Base-by-base conservation (phyloP, 345 rosid genomes). In the Sisymbrium irio region DNA sequence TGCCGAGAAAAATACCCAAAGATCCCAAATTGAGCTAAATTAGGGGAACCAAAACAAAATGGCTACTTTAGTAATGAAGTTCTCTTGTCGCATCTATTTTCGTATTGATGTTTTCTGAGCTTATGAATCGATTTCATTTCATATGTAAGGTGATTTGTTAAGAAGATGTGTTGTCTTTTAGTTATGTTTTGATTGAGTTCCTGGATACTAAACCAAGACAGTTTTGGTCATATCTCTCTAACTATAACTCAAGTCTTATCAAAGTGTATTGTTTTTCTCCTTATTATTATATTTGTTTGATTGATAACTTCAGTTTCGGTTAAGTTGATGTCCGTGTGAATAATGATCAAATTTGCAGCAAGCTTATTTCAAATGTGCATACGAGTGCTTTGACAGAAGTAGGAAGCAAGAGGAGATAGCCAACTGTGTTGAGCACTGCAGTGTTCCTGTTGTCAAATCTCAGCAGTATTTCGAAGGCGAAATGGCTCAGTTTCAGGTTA, bases 281-380 rank as follows among this genome's bases (percentile, higher is more conserved):
- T 1, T 22, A 1, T 4, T 39, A 2, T 39, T 5, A 36, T 20
- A 47, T 65, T 19, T 4, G 3, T 14, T 13, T 2, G 18, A 6
- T 2, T 27, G 9, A 53, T 5, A 9, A 22, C 0, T 40, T 11
- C 30, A 41, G 59, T 35, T 35, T 45, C 9, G 4, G 22, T 25
- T 4, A 27, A 44, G 32, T 65, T 56, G 41, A 46, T 56, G 41
- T 7, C 35, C 10, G 0, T 17, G 6, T 30, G 15, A 5, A 56
- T 12, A 45, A 19, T 33, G 30, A 17, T 47, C 6, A 25, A 6
- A 50, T 22, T 56, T 86, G 85, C 96, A 89, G 98, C 89, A 85
- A 93, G 96, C 96, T 0, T 93, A 93, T 79, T 91, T 93, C 92
- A 93, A 85, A 56, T 93, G 98, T 72, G 98, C 97, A 1, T 83